Conservation (phyloP, 305 asterid species). For the Caryopteris hybrid region DNA sequence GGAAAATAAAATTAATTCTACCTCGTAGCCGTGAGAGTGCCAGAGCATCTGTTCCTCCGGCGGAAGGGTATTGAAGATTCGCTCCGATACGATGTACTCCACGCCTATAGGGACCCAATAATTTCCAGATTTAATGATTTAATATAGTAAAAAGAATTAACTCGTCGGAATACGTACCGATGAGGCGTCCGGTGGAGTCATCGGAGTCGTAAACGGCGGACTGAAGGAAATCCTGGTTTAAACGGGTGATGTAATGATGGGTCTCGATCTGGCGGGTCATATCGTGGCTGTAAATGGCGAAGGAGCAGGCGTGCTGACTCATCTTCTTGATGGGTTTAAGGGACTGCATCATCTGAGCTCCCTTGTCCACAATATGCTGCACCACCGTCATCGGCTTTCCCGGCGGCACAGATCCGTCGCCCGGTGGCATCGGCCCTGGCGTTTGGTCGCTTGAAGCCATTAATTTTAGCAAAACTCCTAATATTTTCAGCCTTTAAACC, state of each 20-base stretch:
- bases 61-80: constrained; percentile 48
- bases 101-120: constrained; percentile 34
- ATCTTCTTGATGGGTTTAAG: constrained; percentile 61
- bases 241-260: constrained; percentile 56
- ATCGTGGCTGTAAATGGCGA: constrained; percentile 76
- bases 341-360: constrained; percentile 70
- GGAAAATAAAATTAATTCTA: not conserved
- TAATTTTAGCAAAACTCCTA: too few relatives aligned
- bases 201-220: constrained; percentile 85
- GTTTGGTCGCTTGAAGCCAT: constrained; percentile 55
- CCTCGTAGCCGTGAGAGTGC: constrained; percentile 92
- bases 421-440: constrained; percentile 50
- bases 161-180: constrained; percentile 29
- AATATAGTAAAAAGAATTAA: not conserved
- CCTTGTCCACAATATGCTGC: constrained; percentile 59
- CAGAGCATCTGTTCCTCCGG: constrained; percentile 83
- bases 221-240: constrained; percentile 72
- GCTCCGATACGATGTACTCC: constrained; percentile 67
- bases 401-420: constrained; percentile 66
- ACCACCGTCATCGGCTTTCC: constrained; percentile 57
- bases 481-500: not conserved
- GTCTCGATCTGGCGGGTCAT: constrained; percentile 76
- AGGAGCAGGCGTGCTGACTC: constrained; percentile 74
- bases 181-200: constrained; percentile 52
- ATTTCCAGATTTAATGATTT: not conserved